Evolutionary conservation across 2,329 filamentous ascomycete genomes (phyloP).

Genomic region (Blumeria hordei): DNA sequence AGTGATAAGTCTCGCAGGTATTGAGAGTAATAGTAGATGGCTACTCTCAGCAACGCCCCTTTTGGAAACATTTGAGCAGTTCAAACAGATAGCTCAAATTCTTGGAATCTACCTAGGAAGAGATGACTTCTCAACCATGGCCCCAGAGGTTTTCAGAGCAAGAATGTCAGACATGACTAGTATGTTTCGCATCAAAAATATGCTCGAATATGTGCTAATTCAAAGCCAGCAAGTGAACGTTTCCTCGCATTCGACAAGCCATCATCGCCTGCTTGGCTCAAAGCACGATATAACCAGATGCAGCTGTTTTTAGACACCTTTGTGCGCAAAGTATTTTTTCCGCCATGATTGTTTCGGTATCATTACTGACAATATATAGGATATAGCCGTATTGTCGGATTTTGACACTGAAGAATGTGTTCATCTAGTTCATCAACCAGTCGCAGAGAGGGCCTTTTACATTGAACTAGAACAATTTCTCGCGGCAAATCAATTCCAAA

Average conservation of each 20-base stretch:
- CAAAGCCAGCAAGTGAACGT: slow-evolving; percentile 21
- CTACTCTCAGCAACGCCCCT: slow-evolving; percentile 38
- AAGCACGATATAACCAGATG: slow-evolving; percentile 23
- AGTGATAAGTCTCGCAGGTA: neutral
- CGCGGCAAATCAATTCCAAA: slow-evolving; percentile 23
- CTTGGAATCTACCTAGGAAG: slow-evolving; percentile 29
- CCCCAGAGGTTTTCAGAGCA: slow-evolving; percentile 19
- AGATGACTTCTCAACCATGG: slow-evolving; percentile 23
- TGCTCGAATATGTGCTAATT: neutral
- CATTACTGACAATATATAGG: slow-evolving; percentile 10
- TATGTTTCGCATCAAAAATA: slow-evolving; percentile 8
- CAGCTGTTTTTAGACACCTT: slow-evolving; percentile 27
- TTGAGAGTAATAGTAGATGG: slow-evolving; percentile 18
- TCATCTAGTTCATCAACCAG: slow-evolving; percentile 19
- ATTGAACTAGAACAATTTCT: slow-evolving; percentile 29
- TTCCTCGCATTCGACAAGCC: slow-evolving; percentile 27
- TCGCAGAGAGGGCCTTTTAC: slow-evolving; percentile 27
- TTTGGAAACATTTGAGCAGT: slow-evolving; percentile 29
- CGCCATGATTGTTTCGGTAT: neutral
- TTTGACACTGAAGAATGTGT: slow-evolving; percentile 22
- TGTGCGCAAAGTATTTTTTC: slow-evolving; percentile 11
- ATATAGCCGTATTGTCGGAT: slow-evolving; percentile 20
- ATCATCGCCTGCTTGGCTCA: slow-evolving; percentile 26
- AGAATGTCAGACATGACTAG: slow-evolving; percentile 20
- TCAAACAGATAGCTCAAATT: slow-evolving; percentile 32